phyloP scores from a whole-genome alignment of 2,329 filamentous ascomycete genomes.

The Aureobasidium mangrovei region DNA sequence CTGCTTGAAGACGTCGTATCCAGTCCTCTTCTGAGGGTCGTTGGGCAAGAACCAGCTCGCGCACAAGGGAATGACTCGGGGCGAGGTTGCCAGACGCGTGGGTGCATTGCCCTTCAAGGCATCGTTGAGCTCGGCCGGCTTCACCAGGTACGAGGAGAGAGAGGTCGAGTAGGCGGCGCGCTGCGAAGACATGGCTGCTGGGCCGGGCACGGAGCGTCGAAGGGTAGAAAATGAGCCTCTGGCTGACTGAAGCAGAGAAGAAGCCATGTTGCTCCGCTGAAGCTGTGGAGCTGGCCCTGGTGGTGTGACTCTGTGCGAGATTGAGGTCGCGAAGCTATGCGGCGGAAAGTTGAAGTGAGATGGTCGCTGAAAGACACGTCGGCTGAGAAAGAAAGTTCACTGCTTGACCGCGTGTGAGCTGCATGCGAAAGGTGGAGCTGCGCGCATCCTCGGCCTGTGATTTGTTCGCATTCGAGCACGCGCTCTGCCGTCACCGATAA shows the following conservation, averaged over 20 bases:
- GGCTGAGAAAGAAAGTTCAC: too few relatives aligned
- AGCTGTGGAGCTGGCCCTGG: not conserved
- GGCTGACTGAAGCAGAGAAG: not conserved
- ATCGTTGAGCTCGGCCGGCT: slow-evolving; percentile 69
- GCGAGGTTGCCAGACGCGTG: slow-evolving; percentile 69
- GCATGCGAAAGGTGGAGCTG: not conserved
- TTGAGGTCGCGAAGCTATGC: too few relatives aligned
- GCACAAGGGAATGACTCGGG: slow-evolving; percentile 79
- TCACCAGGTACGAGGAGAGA: slow-evolving; percentile 77
- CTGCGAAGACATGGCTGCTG: slow-evolving; percentile 1
- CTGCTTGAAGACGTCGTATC: slow-evolving; percentile 70
- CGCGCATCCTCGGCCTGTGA: not conserved
- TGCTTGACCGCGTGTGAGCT: not conserved
- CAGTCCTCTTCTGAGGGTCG: slow-evolving; percentile 63
- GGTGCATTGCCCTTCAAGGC: slow-evolving; percentile 76
- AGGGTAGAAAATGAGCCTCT: not conserved
- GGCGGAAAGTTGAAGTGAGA: too few relatives aligned
- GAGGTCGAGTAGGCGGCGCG: slow-evolving; percentile 16
- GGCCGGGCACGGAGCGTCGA: not conserved
- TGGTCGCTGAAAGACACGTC: too few relatives aligned
- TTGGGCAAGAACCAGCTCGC: slow-evolving; percentile 96
- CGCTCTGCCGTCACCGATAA: not conserved
- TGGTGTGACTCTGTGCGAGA: not conserved
- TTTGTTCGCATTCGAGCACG: not conserved
- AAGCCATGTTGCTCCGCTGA: slow-evolving; percentile 5